These are phyloP conservation scores for Hygrophila difformis DNA, from an alignment of 257 asterid species.

Conservation along the genomic window DNA sequence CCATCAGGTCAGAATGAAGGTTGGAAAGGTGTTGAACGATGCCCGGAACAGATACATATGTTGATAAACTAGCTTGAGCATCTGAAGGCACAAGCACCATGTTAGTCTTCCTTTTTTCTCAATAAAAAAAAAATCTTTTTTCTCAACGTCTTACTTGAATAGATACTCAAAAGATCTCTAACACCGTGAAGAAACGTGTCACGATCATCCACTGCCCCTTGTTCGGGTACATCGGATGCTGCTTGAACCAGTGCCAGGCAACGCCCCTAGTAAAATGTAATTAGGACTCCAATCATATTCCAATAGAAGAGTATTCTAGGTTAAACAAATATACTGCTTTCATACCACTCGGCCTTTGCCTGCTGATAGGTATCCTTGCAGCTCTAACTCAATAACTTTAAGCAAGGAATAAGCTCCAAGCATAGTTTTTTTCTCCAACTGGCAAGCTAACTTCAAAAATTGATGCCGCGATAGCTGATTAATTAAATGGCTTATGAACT, in stretches of 20 bases:
- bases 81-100: conserved; percentile 30
- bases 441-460: conserved; percentile 85
- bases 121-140: conserved; percentile 1
- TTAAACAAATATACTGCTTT: conserved; percentile 3
- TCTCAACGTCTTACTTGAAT: conserved; percentile 60
- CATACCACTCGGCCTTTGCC: conserved; percentile 89
- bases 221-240: conserved; percentile 87
- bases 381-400: conserved; percentile 83
- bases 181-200: conserved; percentile 93
- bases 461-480: conserved; percentile 86
- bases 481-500: conserved; percentile 87
- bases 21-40: conserved; percentile 82
- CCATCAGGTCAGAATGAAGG: conserved; percentile 80
- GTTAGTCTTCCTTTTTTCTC: neutral
- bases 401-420: conserved; percentile 88
- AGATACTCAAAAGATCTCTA: conserved; percentile 90
- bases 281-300: conserved; percentile 9
- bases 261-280: conserved; percentile 44
- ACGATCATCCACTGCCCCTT: conserved; percentile 97
- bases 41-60: conserved; percentile 94
- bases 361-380: conserved; percentile 89
- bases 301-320: conserved; percentile 1
- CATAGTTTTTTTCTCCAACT: conserved; percentile 90
- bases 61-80: conserved; percentile 84
- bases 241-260: conserved; percentile 80